These are phyloP conservation scores for Solanum neorickii DNA, from an alignment of 257 asterid species.

Conservation along the genomic window DNA sequence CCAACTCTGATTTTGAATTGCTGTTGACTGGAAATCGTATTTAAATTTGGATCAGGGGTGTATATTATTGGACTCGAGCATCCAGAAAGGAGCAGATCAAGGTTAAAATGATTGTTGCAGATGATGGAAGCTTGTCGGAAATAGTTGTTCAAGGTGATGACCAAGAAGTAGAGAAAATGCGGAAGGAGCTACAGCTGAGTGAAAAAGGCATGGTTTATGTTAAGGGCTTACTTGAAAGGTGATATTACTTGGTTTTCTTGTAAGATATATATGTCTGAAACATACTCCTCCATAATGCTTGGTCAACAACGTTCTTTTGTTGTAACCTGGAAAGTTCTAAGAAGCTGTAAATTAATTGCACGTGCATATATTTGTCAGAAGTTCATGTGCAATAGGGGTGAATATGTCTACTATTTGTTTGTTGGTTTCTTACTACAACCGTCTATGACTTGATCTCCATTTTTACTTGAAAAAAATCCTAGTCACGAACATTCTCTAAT, in stretches of 20 bases:
- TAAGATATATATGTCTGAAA: background rate
- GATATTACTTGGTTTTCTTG: conserved; percentile 4
- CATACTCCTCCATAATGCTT: background rate
- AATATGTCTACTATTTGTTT: background rate
- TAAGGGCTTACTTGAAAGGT: conserved; percentile 79
- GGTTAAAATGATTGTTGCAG: conserved; percentile 65
- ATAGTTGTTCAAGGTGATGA: conserved; percentile 83
- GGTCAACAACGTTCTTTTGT: background rate
- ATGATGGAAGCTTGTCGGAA: conserved; percentile 61
- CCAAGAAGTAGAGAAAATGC: conserved; percentile 74
- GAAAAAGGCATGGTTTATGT: conserved; percentile 94
- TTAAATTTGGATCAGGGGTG: conserved; percentile 45
- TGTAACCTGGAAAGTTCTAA: background rate
- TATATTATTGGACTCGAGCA: conserved; percentile 84
- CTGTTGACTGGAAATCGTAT: background rate
- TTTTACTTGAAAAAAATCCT: background rate
- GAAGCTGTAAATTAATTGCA: background rate
- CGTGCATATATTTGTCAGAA: background rate
- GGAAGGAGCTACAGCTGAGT: conserved; percentile 73
- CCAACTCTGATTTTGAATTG: background rate
- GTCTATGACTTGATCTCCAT: background rate
- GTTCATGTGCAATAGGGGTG: background rate
- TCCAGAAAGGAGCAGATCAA: conserved; percentile 87
- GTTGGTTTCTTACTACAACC: background rate
- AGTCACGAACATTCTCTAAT: background rate